A percentile compares a stretch with the other conserved stretches of the same genome.
These are phyloP conservation scores for Casaregolazyma lundiana DNA, from an alignment of 1,139 yeast genomes.

Conservation along the genomic window DNA sequence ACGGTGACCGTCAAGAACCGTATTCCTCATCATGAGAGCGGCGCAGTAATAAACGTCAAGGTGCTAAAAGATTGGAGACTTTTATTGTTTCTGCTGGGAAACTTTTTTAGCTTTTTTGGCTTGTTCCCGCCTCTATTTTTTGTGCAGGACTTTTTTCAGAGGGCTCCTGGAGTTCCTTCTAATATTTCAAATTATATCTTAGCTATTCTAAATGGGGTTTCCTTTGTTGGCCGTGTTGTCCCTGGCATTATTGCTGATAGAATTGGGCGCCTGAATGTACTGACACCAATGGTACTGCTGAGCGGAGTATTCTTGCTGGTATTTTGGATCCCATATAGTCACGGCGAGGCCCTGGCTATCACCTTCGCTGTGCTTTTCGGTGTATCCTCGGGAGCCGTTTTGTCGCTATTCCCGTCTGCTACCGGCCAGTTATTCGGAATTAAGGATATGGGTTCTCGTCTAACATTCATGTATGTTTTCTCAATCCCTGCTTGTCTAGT, in stretches of 20 bases:
- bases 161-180: slow-evolving; percentile 32
- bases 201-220: slow-evolving; percentile 47
- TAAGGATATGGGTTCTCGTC: slow-evolving; percentile 43
- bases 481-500: slow-evolving; percentile 47
- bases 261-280: slow-evolving; percentile 38
- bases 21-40: slow-evolving; percentile 21
- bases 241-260: slow-evolving; percentile 46
- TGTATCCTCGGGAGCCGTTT: slow-evolving; percentile 39
- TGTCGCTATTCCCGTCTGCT: slow-evolving; percentile 38
- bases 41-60: slow-evolving; percentile 18
- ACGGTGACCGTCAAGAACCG: slow-evolving; percentile 32
- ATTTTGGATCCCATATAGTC: slow-evolving; percentile 27
- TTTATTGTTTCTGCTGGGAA: slow-evolving; percentile 24
- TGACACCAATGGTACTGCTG: slow-evolving; percentile 32
- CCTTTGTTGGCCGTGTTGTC: slow-evolving; percentile 47
- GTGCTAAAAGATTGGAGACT: slow-evolving; percentile 21
- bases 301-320: slow-evolving; percentile 26
- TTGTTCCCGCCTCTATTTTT: slow-evolving; percentile 38
- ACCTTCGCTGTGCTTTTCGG: slow-evolving; percentile 46
- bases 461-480: slow-evolving; percentile 54
- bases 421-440: slow-evolving; percentile 46
- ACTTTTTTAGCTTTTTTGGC: slow-evolving; percentile 32
- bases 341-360: slow-evolving; percentile 22
- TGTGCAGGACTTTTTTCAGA: slow-evolving; percentile 36
- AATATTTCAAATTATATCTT: slow-evolving; percentile 31